phyloP scores from a whole-genome alignment of 169 alveolate species.

The Plasmodium malariae region DNA sequence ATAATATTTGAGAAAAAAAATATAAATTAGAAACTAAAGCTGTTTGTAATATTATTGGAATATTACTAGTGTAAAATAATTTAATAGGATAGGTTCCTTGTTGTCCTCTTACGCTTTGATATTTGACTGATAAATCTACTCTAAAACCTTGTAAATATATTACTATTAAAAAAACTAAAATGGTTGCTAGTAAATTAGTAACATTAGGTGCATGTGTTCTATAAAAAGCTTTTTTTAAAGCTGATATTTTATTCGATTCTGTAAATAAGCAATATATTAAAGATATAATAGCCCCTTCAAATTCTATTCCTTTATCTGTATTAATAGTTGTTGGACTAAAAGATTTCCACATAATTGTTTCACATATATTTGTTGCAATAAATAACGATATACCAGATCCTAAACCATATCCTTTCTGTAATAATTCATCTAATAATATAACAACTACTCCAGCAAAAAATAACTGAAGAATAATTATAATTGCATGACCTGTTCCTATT shows the following conservation, averaged over 20 bases:
- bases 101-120: conserved; percentile 97
- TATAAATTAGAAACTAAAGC: conserved; percentile 99
- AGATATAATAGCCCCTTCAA: conserved; percentile 99
- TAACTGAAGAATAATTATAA: conserved; percentile 96
- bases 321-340: conserved; percentile 99
- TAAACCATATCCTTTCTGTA: conserved; percentile 99
- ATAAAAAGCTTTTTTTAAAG: conserved; percentile 94
- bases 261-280: conserved; percentile 97
- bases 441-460: conserved; percentile 99
- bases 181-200: conserved; percentile 97
- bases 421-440: conserved; percentile 97
- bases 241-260: conserved; percentile 89
- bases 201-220: conserved; percentile 99
- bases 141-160: conserved; percentile 99
- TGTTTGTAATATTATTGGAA: conserved; percentile 98
- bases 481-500: conserved; percentile 97
- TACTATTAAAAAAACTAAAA: conserved; percentile 97
- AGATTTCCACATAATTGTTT: conserved; percentile 98
- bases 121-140: conserved; percentile 96
- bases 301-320: conserved; percentile 98
- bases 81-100: conserved; percentile 99
- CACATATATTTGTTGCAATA: conserved; percentile 99
- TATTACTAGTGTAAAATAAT: conserved; percentile 99
- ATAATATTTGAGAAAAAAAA: conserved; percentile 98
- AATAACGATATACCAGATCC: conserved; percentile 99